Percentiles rank a stretch among this genome's conserved stretches.
phyloP scores from a whole-genome alignment of 169 alveolate species.

The Plasmodium inui region DNA sequence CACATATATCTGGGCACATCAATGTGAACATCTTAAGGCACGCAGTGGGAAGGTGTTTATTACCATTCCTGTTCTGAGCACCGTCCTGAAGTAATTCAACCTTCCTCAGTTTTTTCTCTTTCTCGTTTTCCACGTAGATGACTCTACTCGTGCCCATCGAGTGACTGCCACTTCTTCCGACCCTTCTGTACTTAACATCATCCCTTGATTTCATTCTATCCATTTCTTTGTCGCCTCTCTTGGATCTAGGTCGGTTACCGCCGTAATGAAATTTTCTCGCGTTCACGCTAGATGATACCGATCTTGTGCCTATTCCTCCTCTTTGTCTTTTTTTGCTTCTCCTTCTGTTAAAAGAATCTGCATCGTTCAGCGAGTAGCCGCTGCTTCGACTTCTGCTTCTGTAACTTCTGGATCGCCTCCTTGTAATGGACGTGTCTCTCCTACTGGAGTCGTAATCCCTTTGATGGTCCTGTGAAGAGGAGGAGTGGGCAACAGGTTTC shows the following conservation, averaged over 20 bases:
- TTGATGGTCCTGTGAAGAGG: background rate
- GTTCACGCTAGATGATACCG: constrained; percentile 20
- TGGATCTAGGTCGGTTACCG: constrained; percentile 4
- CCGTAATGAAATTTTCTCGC: constrained; percentile 44
- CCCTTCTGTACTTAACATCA: background rate
- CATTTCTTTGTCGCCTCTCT: constrained; percentile 12
- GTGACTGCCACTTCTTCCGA: constrained; percentile 26
- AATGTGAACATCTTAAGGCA: background rate
- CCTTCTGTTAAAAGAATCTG: constrained; percentile 4
- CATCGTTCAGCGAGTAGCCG: background rate
- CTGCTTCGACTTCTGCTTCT: constrained; percentile 36
- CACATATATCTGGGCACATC: too few species aligned
- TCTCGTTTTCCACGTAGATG: constrained; percentile 31
- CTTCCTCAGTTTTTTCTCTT: constrained; percentile 15
- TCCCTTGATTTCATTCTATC: background rate
- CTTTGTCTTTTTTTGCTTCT: constrained; percentile 16
- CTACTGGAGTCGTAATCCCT: constrained; percentile 24
- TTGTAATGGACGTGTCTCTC: constrained; percentile 6
- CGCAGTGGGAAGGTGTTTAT: background rate
- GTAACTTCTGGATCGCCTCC: constrained; percentile 33
- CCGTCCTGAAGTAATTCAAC: background rate
- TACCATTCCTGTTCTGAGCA: background rate
- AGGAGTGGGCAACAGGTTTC: background rate
- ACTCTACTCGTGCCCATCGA: constrained; percentile 42
- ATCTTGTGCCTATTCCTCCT: constrained; percentile 33